A percentile compares a stretch with the other conserved stretches of the same genome.
These are phyloP conservation scores for Pseudophaeomoniella oleicola DNA, from an alignment of 2,329 filamentous ascomycete genomes.

Conservation along the genomic window DNA sequence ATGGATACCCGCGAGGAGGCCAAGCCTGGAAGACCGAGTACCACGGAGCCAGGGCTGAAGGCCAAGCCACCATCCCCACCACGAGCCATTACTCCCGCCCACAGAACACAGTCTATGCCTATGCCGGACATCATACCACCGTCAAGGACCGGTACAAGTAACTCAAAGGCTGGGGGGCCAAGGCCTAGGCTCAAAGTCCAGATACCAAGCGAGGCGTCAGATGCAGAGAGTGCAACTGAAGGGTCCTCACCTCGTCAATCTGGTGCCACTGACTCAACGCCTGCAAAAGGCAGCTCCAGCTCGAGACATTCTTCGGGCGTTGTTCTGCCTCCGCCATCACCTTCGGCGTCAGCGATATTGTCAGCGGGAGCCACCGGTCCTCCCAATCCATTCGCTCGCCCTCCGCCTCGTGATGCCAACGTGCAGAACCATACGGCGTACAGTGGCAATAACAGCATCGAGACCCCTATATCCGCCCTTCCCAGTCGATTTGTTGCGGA, in stretches of 20 bases:
- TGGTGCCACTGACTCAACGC: conserved; percentile 44
- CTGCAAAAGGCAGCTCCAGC: conserved; percentile 36
- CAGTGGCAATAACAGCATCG: conserved; percentile 22
- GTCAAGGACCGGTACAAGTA: conserved; percentile 53
- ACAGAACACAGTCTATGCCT: conserved; percentile 40
- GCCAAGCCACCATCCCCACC: conserved; percentile 36
- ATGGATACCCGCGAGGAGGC: conserved; percentile 45
- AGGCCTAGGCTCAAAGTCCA: conserved; percentile 81
- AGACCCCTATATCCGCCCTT: conserved; percentile 86
- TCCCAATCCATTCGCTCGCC: conserved; percentile 88
- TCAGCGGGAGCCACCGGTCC: conserved; percentile 86
- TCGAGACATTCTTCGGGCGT: conserved; percentile 52
- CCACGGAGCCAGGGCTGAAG: conserved; percentile 47
- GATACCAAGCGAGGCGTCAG: conserved; percentile 82
- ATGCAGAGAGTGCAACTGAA: conserved; percentile 56
- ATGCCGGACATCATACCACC: conserved; percentile 59
- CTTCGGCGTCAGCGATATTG: conserved; percentile 69
- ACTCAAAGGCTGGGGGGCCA: conserved; percentile 50
- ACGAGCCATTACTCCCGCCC: conserved; percentile 32
- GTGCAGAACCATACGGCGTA: conserved; percentile 27
- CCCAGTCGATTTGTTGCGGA: conserved; percentile 83
- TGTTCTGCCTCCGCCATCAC: conserved; percentile 83
- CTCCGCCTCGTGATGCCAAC: conserved; percentile 46
- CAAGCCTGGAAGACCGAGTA: conserved; percentile 25
- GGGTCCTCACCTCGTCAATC: conserved; percentile 52